Percentiles rank a stretch among this genome's conserved stretches.
These are phyloP conservation scores for Penicillium crystallinum DNA, from an alignment of 495 filamentous ascomycete species.

Conservation along the genomic window DNA sequence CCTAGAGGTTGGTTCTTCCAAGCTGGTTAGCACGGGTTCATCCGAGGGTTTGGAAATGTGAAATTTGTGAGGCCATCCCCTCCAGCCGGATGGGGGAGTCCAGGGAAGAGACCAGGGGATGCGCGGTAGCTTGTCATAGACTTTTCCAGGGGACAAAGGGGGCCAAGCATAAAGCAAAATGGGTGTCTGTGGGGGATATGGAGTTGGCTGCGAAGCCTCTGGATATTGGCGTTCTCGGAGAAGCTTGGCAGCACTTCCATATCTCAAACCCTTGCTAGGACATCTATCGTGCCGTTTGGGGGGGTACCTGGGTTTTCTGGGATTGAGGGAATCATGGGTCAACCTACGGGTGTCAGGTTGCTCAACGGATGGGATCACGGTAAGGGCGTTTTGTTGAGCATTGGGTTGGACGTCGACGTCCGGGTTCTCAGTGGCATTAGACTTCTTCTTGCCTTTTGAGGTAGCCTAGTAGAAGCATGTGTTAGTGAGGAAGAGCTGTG, in stretches of 20 bases:
- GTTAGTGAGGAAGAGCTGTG: background rate
- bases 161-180: background rate
- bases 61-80: background rate
- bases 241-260: background rate
- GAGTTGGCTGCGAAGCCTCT: background rate
- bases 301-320: background rate
- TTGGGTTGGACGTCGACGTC: background rate
- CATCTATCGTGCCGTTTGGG: background rate
- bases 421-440: background rate
- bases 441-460: background rate
- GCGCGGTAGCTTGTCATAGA: background rate
- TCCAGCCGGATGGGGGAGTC: background rate
- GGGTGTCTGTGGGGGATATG: background rate
- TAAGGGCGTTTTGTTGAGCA: background rate
- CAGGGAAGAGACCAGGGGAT: conserved; percentile 1
- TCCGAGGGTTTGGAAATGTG: background rate
- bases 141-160: background rate
- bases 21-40: background rate
- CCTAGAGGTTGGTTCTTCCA: background rate
- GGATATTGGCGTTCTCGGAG: background rate
- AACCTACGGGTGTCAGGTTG: background rate
- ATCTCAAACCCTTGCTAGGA: background rate
- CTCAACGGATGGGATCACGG: background rate
- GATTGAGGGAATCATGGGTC: background rate
- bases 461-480: background rate